Base-by-base conservation (phyloP, 2,329 filamentous ascomycete species). In the Westerdykella sp. region DNA sequence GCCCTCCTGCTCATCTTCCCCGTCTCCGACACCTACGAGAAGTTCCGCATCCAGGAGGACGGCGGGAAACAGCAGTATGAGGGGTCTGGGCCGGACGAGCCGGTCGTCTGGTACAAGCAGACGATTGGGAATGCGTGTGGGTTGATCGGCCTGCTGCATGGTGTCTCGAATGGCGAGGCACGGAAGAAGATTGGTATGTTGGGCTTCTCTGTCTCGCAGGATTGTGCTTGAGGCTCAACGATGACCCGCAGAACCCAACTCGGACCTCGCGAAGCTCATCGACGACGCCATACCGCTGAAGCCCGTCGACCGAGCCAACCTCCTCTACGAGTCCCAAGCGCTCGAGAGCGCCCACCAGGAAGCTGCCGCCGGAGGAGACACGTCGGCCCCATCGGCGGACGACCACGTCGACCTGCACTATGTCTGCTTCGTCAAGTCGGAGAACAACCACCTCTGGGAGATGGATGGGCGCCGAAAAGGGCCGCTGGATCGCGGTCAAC, bases 121-220 rank as follows among this genome's bases (percentile, higher is more conserved):
- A 97, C 91, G 0, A 97, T 97, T 56, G 81, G 85, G 46, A 95
- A 97, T 66, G 89, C 93, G 3, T 97, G 93, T 68, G 93, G 93
- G 0, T 72, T 95, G 42, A 95, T 97, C 73, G 93, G 87, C 0
- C 69, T 98, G 37, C 69, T 97, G 34, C 93, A 98, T 63, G 85
- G 84, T 18, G 81, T 89, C 0, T 78, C 78, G 28, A 98, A 97
- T 64, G 90, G 90, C 1, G 75, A 77, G 2, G 85, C 88, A 2
- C 73, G 78, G 40, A 43, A 56, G 12, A 47, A 63, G 40, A 61
- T 67, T 42, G 22, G 16, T 25, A 35, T 35, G 32, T 35, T 13
- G 32, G 2, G n/a, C 3, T 14, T 35, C 14, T 23, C 22, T 35
- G 2, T 23, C 22, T 22, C 15, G 18, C 18, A 6, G 18, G 18